Base-by-base conservation (phyloP, 2,329 filamentous ascomycete species). In the Acarospora socialis region DNA sequence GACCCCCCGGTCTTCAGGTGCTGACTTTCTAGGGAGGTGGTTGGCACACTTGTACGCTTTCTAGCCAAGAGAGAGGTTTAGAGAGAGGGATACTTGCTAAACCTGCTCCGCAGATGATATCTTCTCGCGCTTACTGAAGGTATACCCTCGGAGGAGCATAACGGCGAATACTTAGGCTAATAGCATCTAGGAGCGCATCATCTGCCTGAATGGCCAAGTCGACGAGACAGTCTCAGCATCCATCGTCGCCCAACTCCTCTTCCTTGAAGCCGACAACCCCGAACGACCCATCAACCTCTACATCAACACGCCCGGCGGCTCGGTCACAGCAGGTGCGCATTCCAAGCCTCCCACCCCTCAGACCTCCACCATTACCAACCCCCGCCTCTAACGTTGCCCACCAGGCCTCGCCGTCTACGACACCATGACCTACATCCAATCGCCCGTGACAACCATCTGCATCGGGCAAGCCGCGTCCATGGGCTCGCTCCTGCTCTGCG, bases 211-310 rank as follows among this genome's bases (percentile, higher is more conserved):
- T 49, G 87, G 87, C 49, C 68, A 81, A 50, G 84, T 95, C 36
- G 81, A 95, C 60, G 82, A 93, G 51, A 77, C 72, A 24, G 74
- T 90, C 44, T 92, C 84, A 21, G 87, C 90, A n/a, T 81, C 80
- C 24, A 83, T 95, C 41, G 87, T 95, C 17, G 83, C 90, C 2
- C 92, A 98, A 54, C 74, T 98, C 14, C 78, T 98, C 41, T 98
- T 86, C 70, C 83, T 98, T 55, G 92, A 98, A 66, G 90, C 87
- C 48, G 90, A 98, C 51, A 83, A 82, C 49, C 86, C 87, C 3
- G 75, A 92, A 34, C 94, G 93, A 55, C 81, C 84, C 8, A 95
- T 98, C 43, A 90, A 81, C 32, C 81, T 98, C 55, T 98, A 98
- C 57, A 98, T 98, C 56, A 93, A 98, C 61, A 92, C 82, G 0